These are phyloP conservation scores for Camellia oleifera DNA, from an alignment of 179 eudicot genomes.

Conservation along the genomic window DNA sequence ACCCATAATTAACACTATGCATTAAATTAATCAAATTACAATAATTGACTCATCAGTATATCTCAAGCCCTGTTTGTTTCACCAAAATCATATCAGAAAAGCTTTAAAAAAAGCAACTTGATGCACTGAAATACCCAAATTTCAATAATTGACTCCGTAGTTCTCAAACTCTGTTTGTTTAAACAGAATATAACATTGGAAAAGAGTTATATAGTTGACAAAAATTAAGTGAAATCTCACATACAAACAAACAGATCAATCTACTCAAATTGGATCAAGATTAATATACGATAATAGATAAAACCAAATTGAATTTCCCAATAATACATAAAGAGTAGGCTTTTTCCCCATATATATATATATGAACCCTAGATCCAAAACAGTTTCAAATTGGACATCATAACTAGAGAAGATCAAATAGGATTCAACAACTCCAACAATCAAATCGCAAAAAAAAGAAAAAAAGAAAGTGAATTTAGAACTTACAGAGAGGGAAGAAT, in stretches of 20 bases:
- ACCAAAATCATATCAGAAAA: not conserved
- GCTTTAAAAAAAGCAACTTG: not conserved
- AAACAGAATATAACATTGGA: too few species aligned
- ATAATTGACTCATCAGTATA: not conserved
- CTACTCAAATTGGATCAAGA: not conserved
- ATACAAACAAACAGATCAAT: not conserved
- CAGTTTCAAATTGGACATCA: too few species aligned
- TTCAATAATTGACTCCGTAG: not conserved
- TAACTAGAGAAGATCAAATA: too few species aligned
- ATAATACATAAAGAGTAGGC: not conserved
- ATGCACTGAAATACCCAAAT: too few species aligned
- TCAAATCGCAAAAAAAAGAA: too few species aligned
- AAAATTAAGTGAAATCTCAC: not conserved
- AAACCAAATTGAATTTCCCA: not conserved
- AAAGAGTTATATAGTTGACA: too few species aligned
- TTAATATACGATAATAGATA: not conserved
- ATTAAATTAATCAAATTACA: not conserved
- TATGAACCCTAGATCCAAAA: too few species aligned
- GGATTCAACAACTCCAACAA: too few species aligned
- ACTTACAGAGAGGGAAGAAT: too few species aligned
- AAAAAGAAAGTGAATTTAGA: too few species aligned
- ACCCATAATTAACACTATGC: not conserved
- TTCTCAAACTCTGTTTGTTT: not conserved
- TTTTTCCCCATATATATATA: too few species aligned
- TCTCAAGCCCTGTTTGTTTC: not conserved